phyloP scores from a whole-genome alignment of 1,284 basidiomycete species.

The Ustilago curta region DNA sequence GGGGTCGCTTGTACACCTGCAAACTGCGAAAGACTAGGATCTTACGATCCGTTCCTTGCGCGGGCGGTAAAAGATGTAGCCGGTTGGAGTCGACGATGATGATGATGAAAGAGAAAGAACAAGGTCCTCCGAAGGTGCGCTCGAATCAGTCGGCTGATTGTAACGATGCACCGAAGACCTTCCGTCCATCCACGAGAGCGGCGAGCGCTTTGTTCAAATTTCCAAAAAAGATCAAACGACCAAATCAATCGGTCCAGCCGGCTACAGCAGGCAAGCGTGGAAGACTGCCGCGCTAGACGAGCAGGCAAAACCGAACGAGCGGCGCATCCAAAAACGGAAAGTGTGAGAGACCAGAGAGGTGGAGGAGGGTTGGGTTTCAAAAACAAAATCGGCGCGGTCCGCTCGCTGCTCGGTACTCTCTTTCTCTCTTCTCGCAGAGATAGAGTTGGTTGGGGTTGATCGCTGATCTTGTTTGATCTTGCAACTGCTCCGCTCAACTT shows the following conservation, averaged over 20 bases:
- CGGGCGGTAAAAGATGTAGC: not conserved
- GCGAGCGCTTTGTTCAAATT: not conserved
- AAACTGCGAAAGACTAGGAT: no score
- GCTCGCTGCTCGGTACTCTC: slow-evolving; percentile 2
- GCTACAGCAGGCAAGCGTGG: slow-evolving; percentile 4
- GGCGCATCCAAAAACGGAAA: slow-evolving; percentile 10
- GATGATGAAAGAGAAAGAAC: slow-evolving; percentile 16
- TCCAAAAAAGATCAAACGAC: slow-evolving; percentile 5
- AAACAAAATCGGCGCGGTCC: no score
- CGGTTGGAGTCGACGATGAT: slow-evolving; percentile 3
- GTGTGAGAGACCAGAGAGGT: slow-evolving; percentile 2
- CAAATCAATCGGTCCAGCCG: not conserved
- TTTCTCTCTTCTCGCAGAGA: not conserved
- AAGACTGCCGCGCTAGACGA: slow-evolving; percentile 9
- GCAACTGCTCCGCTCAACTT: no score
- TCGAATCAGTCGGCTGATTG: slow-evolving; percentile 20
- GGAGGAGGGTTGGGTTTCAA: slow-evolving; percentile 10
- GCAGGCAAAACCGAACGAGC: not conserved
- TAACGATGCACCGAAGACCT: slow-evolving; percentile 25
- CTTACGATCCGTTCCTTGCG: not conserved
- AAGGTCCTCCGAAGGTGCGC: not conserved
- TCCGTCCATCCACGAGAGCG: slow-evolving; percentile 4
- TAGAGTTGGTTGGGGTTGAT: no score
- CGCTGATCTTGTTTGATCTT: no score
- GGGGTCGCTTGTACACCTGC: no score